Evolutionary conservation across 192 early-diverging fungal genomes (phyloP), one percentile per base, ranked within the genome.

Genomic region (Bifiguratus adelaidae): DNA sequence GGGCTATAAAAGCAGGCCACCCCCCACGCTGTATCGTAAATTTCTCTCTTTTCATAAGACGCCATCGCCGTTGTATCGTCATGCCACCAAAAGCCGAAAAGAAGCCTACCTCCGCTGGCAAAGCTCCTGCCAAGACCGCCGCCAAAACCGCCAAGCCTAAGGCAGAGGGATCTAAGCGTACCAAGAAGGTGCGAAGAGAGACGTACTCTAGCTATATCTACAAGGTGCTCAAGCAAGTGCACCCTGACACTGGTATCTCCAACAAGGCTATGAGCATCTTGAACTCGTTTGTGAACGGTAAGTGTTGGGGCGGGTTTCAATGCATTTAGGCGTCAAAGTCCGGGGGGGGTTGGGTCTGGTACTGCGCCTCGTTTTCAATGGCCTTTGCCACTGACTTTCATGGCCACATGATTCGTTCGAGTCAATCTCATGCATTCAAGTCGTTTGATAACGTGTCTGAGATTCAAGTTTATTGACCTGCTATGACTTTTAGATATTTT

Each of bases 191-290:
- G 44, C 65, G 78, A 47, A 83, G 78, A 57, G 81, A 88, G 58
- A 86, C 83, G 29, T 85, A 80, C 78, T 71, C 73, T 47, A 74
- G 77, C 50, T 88, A 88, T 72, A 87, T 91, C 75, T 91, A 88
- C 81, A 88, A 88, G 69, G 86, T 92, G 36, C 68, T 91, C 47
- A 89, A 91, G 70, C 88, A 91, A 72, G 86, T 91, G 47, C 88
- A 91, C 77, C 89, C 89, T 55, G 88, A 91, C 65, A 88, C 84
- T 21, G 86, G 89, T 60, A 87, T 91, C 68, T 90, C 87, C 37
- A 87, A 87, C 78, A 89, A 87, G 71, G 86, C 89, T 66, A 91
- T 91, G 89, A 82, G 78, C 16, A 85, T 85, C 68, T 74, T 86
- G 73, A 86, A 86, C 81, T 84, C 81, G 37, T 86, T 86, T 51